Base-by-base conservation (phyloP, 1,139 yeast genomes). In the Debaryomycetaceae sp. region DNA sequence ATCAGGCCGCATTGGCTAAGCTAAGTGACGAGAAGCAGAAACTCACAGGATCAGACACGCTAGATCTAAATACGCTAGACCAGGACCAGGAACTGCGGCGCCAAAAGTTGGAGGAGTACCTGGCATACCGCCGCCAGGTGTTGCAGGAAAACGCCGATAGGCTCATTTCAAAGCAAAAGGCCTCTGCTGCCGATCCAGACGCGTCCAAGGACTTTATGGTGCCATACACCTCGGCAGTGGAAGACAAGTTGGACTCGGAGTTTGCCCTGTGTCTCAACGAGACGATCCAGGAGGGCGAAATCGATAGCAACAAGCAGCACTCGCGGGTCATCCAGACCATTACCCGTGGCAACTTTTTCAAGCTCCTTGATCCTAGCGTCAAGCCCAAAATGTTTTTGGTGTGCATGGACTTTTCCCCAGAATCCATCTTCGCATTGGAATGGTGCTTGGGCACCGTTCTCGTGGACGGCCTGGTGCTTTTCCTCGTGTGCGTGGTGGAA, bases 401-500 rank as follows among this genome's bases (percentile, higher is more conserved):
- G 21, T 82, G 90, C 45, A 73, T 81, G 58, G 95, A 83, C 48
- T 69, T 82, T 43, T 78, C 90, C 2, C 85, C 87, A 1, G 96
- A 85, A 44, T 79, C 95, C 4, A 67, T 70, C 22, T 83, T 81
- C 51, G 93, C 96, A 0, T 62, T 87, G 26, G 93, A 85, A 44
- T 87, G 95, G 85, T 73, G 87, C 27, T 67, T 87, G 40, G 96
- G 96, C 2, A 76, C 95, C 0, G 81, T 86, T 1, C 62, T 86
- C 30, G 80, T 79, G 16, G 92, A 83, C 44, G 92, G 92, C 0
- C 81, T 86, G 34, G 86, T 86, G 2, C 55, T 87, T 30, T 83
- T 82, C 46, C 71, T 85, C 16, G 73, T 86, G 13, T 80, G 82
- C 48, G 87, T 83, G 15, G 71, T 76, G 37, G 87, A 80, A 45